Percentiles rank a stretch among this genome's conserved stretches.
phyloP scores from a whole-genome alignment of 352 stramenopile species.

The Phytophthora hybrid region DNA sequence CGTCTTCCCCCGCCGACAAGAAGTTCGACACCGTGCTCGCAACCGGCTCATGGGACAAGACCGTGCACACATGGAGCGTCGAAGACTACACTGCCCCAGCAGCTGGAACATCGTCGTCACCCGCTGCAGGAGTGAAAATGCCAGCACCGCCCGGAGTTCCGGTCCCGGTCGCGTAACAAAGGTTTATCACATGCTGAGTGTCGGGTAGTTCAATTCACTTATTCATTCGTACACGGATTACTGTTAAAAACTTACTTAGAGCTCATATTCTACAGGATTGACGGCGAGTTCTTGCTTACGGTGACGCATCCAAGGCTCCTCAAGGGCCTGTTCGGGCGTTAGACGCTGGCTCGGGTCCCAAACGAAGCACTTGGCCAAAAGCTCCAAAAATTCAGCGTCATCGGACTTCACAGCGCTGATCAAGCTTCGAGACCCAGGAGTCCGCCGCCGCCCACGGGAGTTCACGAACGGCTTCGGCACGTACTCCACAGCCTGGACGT shows the following conservation, averaged over 20 bases:
- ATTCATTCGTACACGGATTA: constrained; percentile 20
- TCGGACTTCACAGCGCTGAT: constrained; percentile 47
- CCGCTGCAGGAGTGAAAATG: constrained; percentile 5
- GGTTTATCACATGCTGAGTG: constrained; percentile 16
- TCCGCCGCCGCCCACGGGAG: constrained; percentile 63
- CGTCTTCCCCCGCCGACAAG: constrained; percentile 2
- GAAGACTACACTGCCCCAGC: constrained; percentile 32
- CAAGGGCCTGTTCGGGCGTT: constrained; percentile 61
- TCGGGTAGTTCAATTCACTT: constrained; percentile 12
- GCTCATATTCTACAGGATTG: constrained; percentile 37
- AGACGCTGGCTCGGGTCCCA: constrained; percentile 71
- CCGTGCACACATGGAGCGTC: constrained; percentile 54
- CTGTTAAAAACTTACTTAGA: constrained; percentile 32
- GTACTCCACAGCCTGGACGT: constrained; percentile 32
- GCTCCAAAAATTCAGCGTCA: constrained; percentile 64
- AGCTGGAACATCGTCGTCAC: background rate
- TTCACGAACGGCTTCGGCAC: constrained; percentile 64
- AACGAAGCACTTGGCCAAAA: constrained; percentile 73
- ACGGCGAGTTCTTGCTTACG: constrained; percentile 4
- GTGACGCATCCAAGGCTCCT: constrained; percentile 65
- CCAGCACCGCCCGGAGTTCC: constrained; percentile 26
- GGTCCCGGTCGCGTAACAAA: constrained; percentile 37
- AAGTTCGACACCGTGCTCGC: constrained; percentile 40
- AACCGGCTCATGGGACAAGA: constrained; percentile 77
- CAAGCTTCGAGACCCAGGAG: constrained; percentile 51